Evolutionary conservation across 1,139 yeast genomes (phyloP).

Genomic region (Kodamaea plutei): DNA sequence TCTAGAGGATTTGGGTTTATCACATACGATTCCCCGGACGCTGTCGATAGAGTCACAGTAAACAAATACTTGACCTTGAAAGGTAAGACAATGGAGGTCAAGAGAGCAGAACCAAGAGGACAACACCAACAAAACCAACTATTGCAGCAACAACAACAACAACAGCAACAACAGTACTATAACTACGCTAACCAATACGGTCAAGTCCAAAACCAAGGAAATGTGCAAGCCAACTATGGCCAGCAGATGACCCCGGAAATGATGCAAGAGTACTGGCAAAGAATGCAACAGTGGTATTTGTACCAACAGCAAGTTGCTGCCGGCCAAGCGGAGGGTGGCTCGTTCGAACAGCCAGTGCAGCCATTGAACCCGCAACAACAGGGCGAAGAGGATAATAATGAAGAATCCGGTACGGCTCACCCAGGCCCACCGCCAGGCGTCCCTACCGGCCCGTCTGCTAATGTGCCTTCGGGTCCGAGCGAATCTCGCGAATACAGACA

Average conservation of each 20-base stretch:
- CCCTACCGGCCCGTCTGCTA: slow-evolving; percentile 3
- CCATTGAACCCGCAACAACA: slow-evolving; percentile 56
- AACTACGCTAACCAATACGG: slow-evolving; percentile 35
- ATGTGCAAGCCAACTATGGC: slow-evolving; percentile 20
- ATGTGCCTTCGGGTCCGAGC: slow-evolving; percentile 2
- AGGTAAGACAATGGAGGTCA: slow-evolving; percentile 91
- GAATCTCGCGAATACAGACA: slow-evolving; percentile 1
- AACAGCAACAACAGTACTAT: slow-evolving; percentile 22
- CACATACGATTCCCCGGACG: slow-evolving; percentile 92
- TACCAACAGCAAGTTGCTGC: slow-evolving; percentile 47
- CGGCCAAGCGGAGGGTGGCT: slow-evolving; percentile 20
- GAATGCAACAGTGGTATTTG: slow-evolving; percentile 77
- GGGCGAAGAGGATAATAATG: slow-evolving; percentile 17
- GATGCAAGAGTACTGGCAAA: slow-evolving; percentile 85
- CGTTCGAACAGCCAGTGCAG: slow-evolving; percentile 41
- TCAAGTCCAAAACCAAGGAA: slow-evolving; percentile 29
- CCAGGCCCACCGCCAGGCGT: slow-evolving; percentile 3
- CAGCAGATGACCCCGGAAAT: slow-evolving; percentile 66
- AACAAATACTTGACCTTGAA: slow-evolving; percentile 79
- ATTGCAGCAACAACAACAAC: slow-evolving; percentile 38
- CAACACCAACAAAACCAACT: slow-evolving; percentile 42
- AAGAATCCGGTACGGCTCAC: slow-evolving; percentile 9
- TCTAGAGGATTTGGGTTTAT: slow-evolving; percentile 98
- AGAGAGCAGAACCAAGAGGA: slow-evolving; percentile 94
- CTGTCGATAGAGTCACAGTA: slow-evolving; percentile 87